phyloP scores from a whole-genome alignment of 345 rosid genomes.

The Odontarrhena argentea region DNA sequence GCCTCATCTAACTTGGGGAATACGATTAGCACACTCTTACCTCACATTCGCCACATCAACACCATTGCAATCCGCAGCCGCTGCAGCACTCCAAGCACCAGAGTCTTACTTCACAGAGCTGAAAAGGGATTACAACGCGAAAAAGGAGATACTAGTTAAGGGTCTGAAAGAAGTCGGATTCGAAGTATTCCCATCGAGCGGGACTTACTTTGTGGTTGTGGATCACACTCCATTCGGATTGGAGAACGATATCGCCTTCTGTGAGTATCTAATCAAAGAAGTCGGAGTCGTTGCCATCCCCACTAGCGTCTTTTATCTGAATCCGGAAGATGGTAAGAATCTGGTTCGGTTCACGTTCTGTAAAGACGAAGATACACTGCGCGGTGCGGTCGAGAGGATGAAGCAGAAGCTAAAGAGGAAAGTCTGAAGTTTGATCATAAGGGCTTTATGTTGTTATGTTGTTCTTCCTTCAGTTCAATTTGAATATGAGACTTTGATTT shows the following conservation, averaged over 20 bases:
- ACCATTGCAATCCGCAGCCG: slow-evolving; percentile 80
- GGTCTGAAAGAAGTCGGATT: slow-evolving; percentile 90
- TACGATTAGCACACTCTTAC: slow-evolving; percentile 83
- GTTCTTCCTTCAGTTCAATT: slow-evolving; percentile 26
- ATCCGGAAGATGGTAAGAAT: slow-evolving; percentile 94
- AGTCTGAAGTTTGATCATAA: slow-evolving; percentile 30
- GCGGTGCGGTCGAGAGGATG: slow-evolving; percentile 85
- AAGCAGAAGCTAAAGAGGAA: slow-evolving; percentile 69
- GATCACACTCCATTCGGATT: slow-evolving; percentile 91
- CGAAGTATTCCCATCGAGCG: slow-evolving; percentile 85
- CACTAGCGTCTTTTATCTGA: slow-evolving; percentile 83
- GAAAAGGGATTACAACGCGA: slow-evolving; percentile 70
- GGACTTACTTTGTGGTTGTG: slow-evolving; percentile 85
- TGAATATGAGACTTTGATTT: slow-evolving; percentile 22
- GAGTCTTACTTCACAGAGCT: slow-evolving; percentile 77
- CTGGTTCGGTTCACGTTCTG: slow-evolving; percentile 93
- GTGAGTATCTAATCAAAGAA: slow-evolving; percentile 90
- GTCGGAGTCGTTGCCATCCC: slow-evolving; percentile 96
- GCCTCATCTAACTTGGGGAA: slow-evolving; percentile 89
- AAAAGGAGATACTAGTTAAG: slow-evolving; percentile 79
- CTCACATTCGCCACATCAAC: slow-evolving; percentile 91
- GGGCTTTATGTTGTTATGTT: slow-evolving; percentile 15
- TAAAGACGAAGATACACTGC: slow-evolving; percentile 91
- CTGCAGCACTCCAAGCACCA: slow-evolving; percentile 71
- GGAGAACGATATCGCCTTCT: slow-evolving; percentile 75